A percentile compares a stretch with the other conserved stretches of the same genome.
These are phyloP conservation scores for Venturia carpophila DNA, from an alignment of 2,329 filamentous ascomycete species.

Conservation along the genomic window DNA sequence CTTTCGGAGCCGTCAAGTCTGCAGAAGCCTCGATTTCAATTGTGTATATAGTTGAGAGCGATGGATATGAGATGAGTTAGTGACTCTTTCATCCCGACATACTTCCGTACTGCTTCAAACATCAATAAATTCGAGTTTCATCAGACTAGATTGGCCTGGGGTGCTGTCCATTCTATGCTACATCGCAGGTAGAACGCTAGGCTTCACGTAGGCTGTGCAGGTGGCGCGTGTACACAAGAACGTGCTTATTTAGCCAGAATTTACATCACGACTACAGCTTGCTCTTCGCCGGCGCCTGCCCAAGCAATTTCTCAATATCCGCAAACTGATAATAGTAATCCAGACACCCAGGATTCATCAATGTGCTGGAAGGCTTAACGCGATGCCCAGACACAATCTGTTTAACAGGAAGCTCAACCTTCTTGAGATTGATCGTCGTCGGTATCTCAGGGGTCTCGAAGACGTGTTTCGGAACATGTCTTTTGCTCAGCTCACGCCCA, in stretches of 20 bases:
- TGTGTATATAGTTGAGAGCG: no score
- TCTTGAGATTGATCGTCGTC: slow-evolving; percentile 78
- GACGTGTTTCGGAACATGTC: slow-evolving; percentile 70
- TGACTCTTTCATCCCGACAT: no score
- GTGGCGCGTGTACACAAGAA: no score
- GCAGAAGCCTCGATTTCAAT: neutral
- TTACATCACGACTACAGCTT: slow-evolving; percentile 36
- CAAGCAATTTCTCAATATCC: slow-evolving; percentile 53
- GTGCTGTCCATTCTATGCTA: no score
- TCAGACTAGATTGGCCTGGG: no score
- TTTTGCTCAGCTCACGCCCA: slow-evolving; percentile 55
- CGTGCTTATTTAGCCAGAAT: no score
- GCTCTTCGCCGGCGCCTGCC: slow-evolving; percentile 35
- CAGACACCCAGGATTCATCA: slow-evolving; percentile 67
- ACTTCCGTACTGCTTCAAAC: no score
- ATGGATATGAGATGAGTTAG: no score
- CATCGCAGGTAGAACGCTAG: no score
- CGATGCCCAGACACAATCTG: slow-evolving; percentile 70
- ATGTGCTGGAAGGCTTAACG: slow-evolving; percentile 67
- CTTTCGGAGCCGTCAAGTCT: neutral
- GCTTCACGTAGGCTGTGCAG: no score
- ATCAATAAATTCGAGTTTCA: no score
- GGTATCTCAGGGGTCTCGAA: slow-evolving; percentile 78
- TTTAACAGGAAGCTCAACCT: slow-evolving; percentile 78
- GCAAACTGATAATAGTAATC: slow-evolving; percentile 75